Evolutionary conservation across 805 yeast genomes (phyloP), one percentile per base, ranked within the genome.

Genomic region (Candida rishiriensis): DNA sequence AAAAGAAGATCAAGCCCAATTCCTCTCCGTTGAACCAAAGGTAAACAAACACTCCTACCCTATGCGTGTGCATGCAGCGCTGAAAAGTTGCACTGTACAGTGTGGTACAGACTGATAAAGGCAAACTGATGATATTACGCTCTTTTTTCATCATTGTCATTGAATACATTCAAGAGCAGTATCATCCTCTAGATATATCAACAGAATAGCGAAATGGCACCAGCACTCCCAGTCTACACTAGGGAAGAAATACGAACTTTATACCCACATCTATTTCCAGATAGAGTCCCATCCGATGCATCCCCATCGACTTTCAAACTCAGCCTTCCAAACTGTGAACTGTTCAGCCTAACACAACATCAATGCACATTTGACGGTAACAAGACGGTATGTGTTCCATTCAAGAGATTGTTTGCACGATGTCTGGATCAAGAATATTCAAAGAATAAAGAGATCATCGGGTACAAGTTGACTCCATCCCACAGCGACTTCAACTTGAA

Each of bases 291-390:
- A 9, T n/a, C n/a, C n/a, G 16, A n/a, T 13, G 43, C 38, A 16
- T 9, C n/a, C 15, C 12, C 26, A 8, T 38, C 40, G 5, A 42
- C 42, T 14, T 39, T 38, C 14, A 44, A 35, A 15, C 41, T 50
- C 13, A 39, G 32, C 18, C 30, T 39, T 15, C 48, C 52, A 9
- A 46, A 54, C 38, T 63, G 67, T 40, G 35, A 50, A 15, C 55
- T 74, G 8, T 66, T 65, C 48, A 61, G 73, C 12, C 50, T 76
- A 16, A 63, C 69, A 0, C 81, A 76, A 53, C 64, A 64, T 53
- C 75, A 74, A 47, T 76, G 81, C 52, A 64, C 74, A 7, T 71
- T 66, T 47, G 67, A 68, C 41, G 73, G 71, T 2, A 61, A 63
- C n/a, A 57, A 65, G 17, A 64, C 71, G 33, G 58, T 65, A 9